Percentiles rank a stretch among this genome's conserved stretches.
phyloP scores from a whole-genome alignment of 345 rosid species.

The Cochlearia excelsa region DNA sequence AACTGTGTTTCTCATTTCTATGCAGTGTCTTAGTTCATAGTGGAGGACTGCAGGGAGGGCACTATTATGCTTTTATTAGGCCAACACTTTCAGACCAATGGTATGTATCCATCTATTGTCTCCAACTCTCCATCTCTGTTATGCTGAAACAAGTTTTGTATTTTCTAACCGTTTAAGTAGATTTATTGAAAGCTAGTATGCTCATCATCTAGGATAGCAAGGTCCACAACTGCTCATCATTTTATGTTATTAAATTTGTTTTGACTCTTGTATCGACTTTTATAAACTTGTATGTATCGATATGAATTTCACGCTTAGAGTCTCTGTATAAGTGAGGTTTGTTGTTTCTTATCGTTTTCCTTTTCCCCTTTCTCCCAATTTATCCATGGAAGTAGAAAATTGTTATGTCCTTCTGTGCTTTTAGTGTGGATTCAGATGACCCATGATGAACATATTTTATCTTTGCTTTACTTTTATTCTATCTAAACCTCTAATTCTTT shows the following conservation, averaged over 20 bases:
- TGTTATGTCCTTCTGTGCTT: conserved; percentile 6
- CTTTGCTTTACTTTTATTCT: conserved; percentile 7
- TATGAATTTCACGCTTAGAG: conserved; percentile 1
- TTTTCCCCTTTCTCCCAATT: conserved; percentile 10
- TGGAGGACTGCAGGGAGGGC: conserved; percentile 98
- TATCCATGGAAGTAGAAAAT: neutral
- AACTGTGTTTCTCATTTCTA: conserved; percentile 17
- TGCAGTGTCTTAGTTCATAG: conserved; percentile 94
- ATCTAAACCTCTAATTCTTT: conserved; percentile 19
- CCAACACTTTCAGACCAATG: conserved; percentile 92
- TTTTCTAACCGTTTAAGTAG: conserved; percentile 2
- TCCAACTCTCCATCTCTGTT: neutral
- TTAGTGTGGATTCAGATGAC: conserved; percentile 16
- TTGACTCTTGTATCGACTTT: conserved; percentile 11
- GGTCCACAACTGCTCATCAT: conserved; percentile 14
- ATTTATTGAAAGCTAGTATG: conserved; percentile 14
- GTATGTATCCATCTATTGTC: conserved; percentile 38
- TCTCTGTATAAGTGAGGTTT: conserved; percentile 16
- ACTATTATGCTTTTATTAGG: conserved; percentile 92
- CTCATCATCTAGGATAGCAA: conserved; percentile 24
- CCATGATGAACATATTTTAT: conserved; percentile 8
- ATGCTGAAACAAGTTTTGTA: conserved; percentile 1
- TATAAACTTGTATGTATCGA: conserved; percentile 8
- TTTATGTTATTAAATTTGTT: conserved; percentile 7
- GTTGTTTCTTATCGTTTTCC: conserved; percentile 10